phyloP scores from a whole-genome alignment of 306 rosid species.

The Trichosanthes truncata region DNA sequence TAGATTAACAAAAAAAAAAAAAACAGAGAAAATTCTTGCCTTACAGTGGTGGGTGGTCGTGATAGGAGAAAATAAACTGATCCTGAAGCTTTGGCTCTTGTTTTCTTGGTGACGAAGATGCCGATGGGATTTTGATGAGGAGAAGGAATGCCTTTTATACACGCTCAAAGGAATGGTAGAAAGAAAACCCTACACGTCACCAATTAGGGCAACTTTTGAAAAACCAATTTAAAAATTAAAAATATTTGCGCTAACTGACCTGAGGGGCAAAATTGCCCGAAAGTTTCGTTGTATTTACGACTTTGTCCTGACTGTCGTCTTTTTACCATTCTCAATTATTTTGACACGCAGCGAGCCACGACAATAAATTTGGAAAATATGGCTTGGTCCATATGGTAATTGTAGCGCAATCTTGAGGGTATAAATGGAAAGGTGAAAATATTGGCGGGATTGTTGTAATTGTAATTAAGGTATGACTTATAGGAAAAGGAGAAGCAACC shows the following conservation, averaged over 20 bases:
- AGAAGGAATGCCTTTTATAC: background rate
- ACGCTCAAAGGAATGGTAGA: conserved; percentile 7
- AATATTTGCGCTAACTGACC: background rate
- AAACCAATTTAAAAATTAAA: background rate
- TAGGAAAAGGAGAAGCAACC: background rate
- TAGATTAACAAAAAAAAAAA: background rate
- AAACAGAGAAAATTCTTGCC: background rate
- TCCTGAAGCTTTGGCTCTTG: background rate
- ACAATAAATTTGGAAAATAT: background rate
- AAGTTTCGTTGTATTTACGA: background rate
- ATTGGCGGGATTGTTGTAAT: background rate
- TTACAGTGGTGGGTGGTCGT: background rate
- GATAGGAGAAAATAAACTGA: background rate
- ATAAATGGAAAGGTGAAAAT: background rate
- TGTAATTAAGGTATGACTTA: background rate
- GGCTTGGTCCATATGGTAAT: background rate
- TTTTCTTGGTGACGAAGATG: conserved; percentile 3
- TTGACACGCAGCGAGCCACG: background rate
- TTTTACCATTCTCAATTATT: background rate
- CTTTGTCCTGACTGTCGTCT: background rate
- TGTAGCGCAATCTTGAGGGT: background rate
- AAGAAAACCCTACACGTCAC: conserved; percentile 13
- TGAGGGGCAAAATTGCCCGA: background rate
- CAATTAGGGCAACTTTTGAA: conserved; percentile 1
- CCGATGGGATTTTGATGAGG: background rate